Evolutionary conservation across 768 basidiomycete genomes (phyloP).

Genomic region (Panellus pusillus): DNA sequence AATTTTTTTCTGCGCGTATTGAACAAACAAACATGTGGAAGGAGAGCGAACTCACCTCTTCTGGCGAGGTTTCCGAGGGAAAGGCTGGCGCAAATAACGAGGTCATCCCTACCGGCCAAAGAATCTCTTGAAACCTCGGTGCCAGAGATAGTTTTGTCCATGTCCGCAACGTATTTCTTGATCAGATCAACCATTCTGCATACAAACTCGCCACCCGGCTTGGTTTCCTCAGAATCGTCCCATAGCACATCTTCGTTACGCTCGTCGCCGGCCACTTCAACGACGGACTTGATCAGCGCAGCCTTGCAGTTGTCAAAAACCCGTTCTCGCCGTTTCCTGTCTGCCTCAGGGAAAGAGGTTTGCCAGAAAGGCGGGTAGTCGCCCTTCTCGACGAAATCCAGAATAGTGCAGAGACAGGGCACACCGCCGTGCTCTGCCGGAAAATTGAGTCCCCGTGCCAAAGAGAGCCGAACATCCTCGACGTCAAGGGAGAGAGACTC

Average conservation of each 20-base stretch:
- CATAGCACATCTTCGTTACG: slow-evolving; percentile 77
- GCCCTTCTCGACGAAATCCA: slow-evolving; percentile 75
- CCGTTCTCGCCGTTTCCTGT: slow-evolving; percentile 63
- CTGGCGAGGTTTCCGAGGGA: slow-evolving; percentile 80
- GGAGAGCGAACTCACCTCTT: slow-evolving; percentile 50
- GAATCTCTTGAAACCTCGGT: slow-evolving; percentile 23
- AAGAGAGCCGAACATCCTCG: slow-evolving; percentile 69
- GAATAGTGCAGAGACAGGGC: slow-evolving; percentile 60
- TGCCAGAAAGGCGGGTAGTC: slow-evolving; percentile 69
- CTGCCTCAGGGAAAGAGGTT: slow-evolving; percentile 44
- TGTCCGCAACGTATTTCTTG: slow-evolving; percentile 48
- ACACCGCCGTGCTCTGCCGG: slow-evolving; percentile 56
- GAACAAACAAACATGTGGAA: slow-evolving; percentile 3
- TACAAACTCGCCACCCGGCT: slow-evolving; percentile 73
- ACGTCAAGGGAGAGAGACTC: slow-evolving; percentile 80
- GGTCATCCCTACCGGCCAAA: slow-evolving; percentile 59
- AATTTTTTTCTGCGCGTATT: slow-evolving; percentile 50
- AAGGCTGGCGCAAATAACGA: slow-evolving; percentile 81
- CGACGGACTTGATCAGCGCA: slow-evolving; percentile 80
- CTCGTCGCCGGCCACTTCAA: slow-evolving; percentile 83
- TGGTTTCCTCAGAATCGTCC: slow-evolving; percentile 55
- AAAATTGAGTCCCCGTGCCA: slow-evolving; percentile 65
- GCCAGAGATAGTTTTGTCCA: slow-evolving; percentile 32
- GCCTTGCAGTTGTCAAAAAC: slow-evolving; percentile 82
- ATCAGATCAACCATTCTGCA: slow-evolving; percentile 78